These are phyloP conservation scores for Colletotrichum karsti DNA, from an alignment of 2,329 filamentous ascomycete species.

Conservation along the genomic window DNA sequence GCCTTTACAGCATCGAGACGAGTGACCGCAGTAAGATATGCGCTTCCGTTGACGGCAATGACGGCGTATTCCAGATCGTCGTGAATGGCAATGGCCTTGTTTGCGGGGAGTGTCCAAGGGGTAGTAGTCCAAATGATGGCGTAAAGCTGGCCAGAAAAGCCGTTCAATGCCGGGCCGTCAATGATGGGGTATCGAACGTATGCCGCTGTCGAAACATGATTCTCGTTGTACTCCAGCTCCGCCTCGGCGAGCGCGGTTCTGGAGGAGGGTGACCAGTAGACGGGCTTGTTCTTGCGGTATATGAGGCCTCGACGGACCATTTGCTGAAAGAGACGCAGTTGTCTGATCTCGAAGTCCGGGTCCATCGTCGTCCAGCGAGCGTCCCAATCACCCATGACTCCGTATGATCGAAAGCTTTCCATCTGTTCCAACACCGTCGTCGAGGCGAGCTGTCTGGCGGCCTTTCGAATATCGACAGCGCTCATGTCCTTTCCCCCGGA, in stretches of 20 bases:
- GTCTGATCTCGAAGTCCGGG: conserved; percentile 74
- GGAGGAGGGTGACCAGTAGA: conserved; percentile 87
- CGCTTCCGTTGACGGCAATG: conserved; percentile 63
- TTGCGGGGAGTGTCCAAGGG: conserved; percentile 95
- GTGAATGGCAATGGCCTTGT: conserved; percentile 87
- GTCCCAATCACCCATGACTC: conserved; percentile 84
- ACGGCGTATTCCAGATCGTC: conserved; percentile 78
- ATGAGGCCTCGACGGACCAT: conserved; percentile 79
- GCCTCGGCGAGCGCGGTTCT: conserved; percentile 83
- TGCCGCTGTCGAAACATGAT: conserved; percentile 76
- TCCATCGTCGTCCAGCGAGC: conserved; percentile 84
- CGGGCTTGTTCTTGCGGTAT: conserved; percentile 81
- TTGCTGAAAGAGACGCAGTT: conserved; percentile 78
- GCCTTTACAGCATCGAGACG: conserved; percentile 69
- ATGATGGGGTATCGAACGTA: conserved; percentile 82
- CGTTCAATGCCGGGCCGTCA: conserved; percentile 49
- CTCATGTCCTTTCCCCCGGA: conserved; percentile 51
- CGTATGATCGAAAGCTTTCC: conserved; percentile 76
- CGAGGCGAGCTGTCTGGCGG: conserved; percentile 71
- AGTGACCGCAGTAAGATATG: conserved; percentile 76
- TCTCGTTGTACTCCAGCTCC: conserved; percentile 84
- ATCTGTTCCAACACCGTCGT: conserved; percentile 78
- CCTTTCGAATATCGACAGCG: conserved; percentile 68
- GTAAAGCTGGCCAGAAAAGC: conserved; percentile 61
- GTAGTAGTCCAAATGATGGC: conserved; percentile 99